These are phyloP conservation scores for Globisporangium emineosum DNA, from an alignment of 352 stramenopile species.

Conservation along the genomic window DNA sequence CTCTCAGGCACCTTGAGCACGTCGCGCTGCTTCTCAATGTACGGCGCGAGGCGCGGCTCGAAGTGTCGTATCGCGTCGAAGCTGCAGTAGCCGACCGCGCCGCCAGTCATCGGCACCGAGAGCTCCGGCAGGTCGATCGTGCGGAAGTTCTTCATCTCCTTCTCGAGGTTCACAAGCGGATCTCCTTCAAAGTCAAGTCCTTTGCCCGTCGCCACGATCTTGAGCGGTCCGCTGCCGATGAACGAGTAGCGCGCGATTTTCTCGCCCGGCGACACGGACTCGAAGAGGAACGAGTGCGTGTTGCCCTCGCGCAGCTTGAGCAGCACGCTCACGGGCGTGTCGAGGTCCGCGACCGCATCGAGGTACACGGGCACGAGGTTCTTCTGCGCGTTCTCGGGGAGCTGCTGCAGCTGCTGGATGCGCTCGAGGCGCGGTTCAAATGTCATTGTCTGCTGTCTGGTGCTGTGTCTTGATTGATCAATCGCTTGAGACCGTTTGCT, in stretches of 20 bases:
- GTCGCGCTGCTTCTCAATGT: conserved; percentile 71
- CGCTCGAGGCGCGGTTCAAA: conserved; percentile 62
- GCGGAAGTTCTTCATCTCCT: conserved; percentile 76
- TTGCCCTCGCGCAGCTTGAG: conserved; percentile 80
- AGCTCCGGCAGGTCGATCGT: conserved; percentile 70
- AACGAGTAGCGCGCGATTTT: conserved; percentile 89
- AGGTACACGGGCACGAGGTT: conserved; percentile 86
- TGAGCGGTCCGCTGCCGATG: conserved; percentile 81
- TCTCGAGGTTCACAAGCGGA: conserved; percentile 73
- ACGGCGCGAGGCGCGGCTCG: conserved; percentile 78
- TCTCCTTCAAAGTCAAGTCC: conserved; percentile 60
- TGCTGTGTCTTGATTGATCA: neutral
- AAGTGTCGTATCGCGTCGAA: conserved; percentile 90
- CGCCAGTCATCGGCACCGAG: conserved; percentile 79
- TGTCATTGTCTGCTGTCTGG: conserved; percentile 30
- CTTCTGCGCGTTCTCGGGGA: conserved; percentile 65
- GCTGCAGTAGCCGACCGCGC: conserved; percentile 85
- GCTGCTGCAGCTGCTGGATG: conserved; percentile 53
- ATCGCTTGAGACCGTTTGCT: neutral
- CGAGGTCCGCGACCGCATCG: conserved; percentile 79
- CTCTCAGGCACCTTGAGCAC: conserved; percentile 83
- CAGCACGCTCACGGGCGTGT: conserved; percentile 87
- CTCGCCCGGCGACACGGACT: conserved; percentile 81
- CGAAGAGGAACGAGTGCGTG: conserved; percentile 85
- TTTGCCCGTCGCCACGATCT: conserved; percentile 68